Percentiles rank a stretch among this genome's conserved stretches.
Evolutionary conservation across 2,329 filamentous ascomycete genomes (phyloP).

Genomic region (Phialophora verrucosa): DNA sequence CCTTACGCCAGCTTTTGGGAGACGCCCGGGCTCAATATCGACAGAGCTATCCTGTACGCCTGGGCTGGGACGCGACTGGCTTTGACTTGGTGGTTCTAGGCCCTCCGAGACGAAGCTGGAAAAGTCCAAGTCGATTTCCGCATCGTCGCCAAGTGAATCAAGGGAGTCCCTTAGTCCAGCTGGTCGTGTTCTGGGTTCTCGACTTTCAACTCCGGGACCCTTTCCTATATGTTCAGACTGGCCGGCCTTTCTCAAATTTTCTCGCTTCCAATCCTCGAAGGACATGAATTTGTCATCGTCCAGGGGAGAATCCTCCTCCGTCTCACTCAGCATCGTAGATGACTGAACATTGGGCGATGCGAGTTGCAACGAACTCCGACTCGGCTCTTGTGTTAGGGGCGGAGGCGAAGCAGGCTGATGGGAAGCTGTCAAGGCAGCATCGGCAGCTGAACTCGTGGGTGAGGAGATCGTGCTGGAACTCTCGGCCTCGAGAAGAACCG

Average conservation of each 20-base stretch:
- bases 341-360: conserved; percentile 11
- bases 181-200: conserved; percentile 51
- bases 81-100: conserved; percentile 40
- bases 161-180: conserved; percentile 70
- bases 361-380: conserved; percentile 1
- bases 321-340: conserved; percentile 8
- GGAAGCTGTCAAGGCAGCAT: not conserved
- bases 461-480: not conserved
- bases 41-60: conserved; percentile 51
- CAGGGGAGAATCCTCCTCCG: conserved; percentile 67
- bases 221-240: conserved; percentile 73
- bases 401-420: not conserved
- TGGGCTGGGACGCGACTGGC: conserved; percentile 32
- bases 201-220: conserved; percentile 50
- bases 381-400: not conserved
- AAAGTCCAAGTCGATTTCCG: conserved; percentile 80
- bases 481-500: conserved; percentile 8
- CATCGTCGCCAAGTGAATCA: conserved; percentile 83
- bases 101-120: conserved; percentile 62
- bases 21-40: conserved; percentile 51
- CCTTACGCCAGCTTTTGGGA: conserved; percentile 63
- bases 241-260: conserved; percentile 83
- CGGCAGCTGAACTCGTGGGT: not conserved
- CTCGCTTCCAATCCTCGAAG: conserved; percentile 97
- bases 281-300: conserved; percentile 87